These are phyloP conservation scores for Diplodia sapinea DNA, from an alignment of 2,329 filamentous ascomycete species.

Conservation along the genomic window DNA sequence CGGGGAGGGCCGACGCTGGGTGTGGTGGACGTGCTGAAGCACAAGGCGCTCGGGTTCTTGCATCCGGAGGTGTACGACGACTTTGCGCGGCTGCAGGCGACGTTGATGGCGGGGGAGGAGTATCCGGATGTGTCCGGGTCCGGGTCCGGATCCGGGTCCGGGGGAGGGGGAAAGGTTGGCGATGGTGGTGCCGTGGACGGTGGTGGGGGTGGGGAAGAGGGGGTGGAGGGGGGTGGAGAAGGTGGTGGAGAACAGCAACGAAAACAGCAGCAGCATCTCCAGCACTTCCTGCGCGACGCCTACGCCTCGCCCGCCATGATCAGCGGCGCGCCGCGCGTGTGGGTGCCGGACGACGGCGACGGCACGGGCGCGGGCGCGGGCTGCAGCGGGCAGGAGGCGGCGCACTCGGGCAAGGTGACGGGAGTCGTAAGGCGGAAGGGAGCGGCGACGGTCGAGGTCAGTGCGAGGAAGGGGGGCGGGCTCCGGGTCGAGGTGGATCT, in stretches of 20 bases:
- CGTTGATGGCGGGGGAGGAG: not conserved
- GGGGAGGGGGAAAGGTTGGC: no score
- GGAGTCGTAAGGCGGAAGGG: not conserved
- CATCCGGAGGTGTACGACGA: slow-evolving; percentile 18
- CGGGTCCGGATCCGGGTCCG: no score
- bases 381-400: not conserved
- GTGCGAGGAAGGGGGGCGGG: not conserved
- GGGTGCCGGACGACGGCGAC: slow-evolving; percentile 9
- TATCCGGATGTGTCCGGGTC: not conserved
- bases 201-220: not conserved
- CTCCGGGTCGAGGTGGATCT: not conserved
- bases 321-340: slow-evolving; percentile 13
- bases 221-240: no score
- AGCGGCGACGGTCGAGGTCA: no score
- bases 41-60: not conserved
- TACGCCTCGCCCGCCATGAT: slow-evolving; percentile 21
- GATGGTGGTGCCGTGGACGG: no score
- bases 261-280: not conserved
- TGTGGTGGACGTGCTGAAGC: not conserved
- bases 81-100: not conserved
- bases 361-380: not conserved
- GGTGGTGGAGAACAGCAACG: not conserved
- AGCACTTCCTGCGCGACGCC: not conserved
- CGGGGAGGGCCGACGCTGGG: not conserved
- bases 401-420: not conserved